phyloP scores from a whole-genome alignment of 306 rosid genomes.

The Lotus japonicus region DNA sequence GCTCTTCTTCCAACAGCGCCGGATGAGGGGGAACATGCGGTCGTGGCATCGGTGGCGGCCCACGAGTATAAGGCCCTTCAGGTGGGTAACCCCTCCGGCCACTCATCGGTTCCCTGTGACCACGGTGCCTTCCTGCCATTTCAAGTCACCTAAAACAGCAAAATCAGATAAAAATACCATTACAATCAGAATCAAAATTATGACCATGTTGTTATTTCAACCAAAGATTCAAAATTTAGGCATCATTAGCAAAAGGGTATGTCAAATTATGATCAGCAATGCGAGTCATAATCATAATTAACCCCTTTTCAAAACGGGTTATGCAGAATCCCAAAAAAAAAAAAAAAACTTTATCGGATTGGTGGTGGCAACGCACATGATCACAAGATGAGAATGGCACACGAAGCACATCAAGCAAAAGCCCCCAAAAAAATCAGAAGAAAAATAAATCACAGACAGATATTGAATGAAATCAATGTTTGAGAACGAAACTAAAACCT shows the following conservation, averaged over 20 bases:
- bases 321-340: neutral
- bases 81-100: conserved; percentile 56
- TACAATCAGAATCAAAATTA: neutral
- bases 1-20: conserved; percentile 73
- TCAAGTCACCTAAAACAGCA: conserved; percentile 30
- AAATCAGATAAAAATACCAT: too few species aligned
- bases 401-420: neutral
- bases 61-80: conserved; percentile 56
- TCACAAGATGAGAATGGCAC: neutral
- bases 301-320: too few species aligned
- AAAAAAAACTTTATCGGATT: neutral
- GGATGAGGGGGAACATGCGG: conserved; percentile 57
- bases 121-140: conserved; percentile 67
- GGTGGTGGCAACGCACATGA: neutral
- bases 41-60: conserved; percentile 56
- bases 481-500: neutral
- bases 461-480: neutral
- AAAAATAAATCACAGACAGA: neutral
- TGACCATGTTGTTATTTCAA: neutral
- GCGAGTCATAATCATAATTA: neutral
- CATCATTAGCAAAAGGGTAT: neutral
- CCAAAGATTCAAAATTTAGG: neutral
- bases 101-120: conserved; percentile 45
- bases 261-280: neutral
- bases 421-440: neutral